These are phyloP conservation scores for Metarhizium sp. DNA, from an alignment of 2,329 filamentous ascomycete species.

Conservation along the genomic window DNA sequence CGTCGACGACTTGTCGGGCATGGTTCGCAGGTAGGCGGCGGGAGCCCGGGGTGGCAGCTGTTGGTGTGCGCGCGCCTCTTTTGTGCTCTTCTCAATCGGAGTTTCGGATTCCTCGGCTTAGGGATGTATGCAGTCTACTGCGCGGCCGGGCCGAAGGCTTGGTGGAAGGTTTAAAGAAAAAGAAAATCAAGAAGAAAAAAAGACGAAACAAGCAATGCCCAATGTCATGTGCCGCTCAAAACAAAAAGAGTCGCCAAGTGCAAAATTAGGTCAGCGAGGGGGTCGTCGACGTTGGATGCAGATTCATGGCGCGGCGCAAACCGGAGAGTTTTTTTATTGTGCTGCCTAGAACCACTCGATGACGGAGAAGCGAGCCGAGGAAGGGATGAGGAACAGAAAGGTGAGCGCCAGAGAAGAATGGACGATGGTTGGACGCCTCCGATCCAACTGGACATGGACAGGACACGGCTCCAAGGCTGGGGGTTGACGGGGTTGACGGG, in stretches of 20 bases:
- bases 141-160: neutral
- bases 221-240: neutral
- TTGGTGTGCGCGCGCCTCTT: neutral
- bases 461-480: neutral
- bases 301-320: slow-evolving; percentile 1
- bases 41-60: slow-evolving; percentile 4
- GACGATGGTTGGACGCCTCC: neutral
- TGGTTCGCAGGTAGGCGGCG: slow-evolving; percentile 10
- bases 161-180: neutral
- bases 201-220: neutral
- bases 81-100: neutral
- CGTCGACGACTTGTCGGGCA: slow-evolving; percentile 28
- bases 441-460: neutral
- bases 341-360: neutral
- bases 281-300: neutral
- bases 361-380: neutral
- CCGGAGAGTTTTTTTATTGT: neutral
- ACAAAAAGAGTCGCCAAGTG: neutral
- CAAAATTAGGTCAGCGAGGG: neutral
- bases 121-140: neutral
- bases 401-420: neutral
- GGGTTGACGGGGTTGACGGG: too few species aligned
- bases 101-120: neutral
- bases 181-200: neutral
- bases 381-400: neutral